These are phyloP conservation scores for Trichoderma brevicompactum DNA, from an alignment of 2,329 filamentous ascomycete species.

Conservation along the genomic window DNA sequence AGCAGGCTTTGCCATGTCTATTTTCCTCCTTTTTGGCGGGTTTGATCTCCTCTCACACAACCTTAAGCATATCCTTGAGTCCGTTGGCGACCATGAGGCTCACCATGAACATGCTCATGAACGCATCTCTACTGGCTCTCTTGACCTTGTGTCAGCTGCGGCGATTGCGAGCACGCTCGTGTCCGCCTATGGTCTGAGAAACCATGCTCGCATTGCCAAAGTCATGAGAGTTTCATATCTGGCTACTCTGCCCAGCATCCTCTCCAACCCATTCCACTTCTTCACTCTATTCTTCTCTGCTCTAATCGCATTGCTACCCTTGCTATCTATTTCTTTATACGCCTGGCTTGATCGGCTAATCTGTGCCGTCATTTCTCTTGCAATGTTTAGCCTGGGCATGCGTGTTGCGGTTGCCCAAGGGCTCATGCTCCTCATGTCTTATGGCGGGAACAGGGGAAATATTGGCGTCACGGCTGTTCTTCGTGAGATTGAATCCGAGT, in stretches of 20 bases:
- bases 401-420: conserved; percentile 85
- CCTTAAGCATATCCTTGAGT: conserved; percentile 87
- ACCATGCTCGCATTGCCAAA: conserved; percentile 89
- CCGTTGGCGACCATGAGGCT: conserved; percentile 61
- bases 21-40: conserved; percentile 96
- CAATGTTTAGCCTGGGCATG: conserved; percentile 87
- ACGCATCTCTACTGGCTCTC: conserved; percentile 70
- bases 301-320: conserved; percentile 77
- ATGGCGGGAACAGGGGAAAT: conserved; percentile 50
- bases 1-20: conserved; percentile 92
- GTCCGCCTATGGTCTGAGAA: conserved; percentile 84
- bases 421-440: conserved; percentile 95
- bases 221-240: conserved; percentile 87
- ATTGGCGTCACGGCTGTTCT: conserved; percentile 72
- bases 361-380: conserved; percentile 77
- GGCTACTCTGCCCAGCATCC: conserved; percentile 77
- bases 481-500: conserved; percentile 81
- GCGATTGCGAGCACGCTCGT: conserved; percentile 83
- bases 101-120: conserved; percentile 72
- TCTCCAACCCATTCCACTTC: conserved; percentile 94
- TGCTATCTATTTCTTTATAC: conserved; percentile 80
- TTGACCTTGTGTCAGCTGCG: conserved; percentile 80
- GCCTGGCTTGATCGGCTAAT: conserved; percentile 82
- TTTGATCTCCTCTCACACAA: conserved; percentile 95
- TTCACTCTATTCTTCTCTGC: conserved; percentile 86